A percentile compares a stretch with the other conserved stretches of the same genome.
phyloP scores from a whole-genome alignment of 73 alveolate genomes.

The Paramecium primaurelia region DNA sequence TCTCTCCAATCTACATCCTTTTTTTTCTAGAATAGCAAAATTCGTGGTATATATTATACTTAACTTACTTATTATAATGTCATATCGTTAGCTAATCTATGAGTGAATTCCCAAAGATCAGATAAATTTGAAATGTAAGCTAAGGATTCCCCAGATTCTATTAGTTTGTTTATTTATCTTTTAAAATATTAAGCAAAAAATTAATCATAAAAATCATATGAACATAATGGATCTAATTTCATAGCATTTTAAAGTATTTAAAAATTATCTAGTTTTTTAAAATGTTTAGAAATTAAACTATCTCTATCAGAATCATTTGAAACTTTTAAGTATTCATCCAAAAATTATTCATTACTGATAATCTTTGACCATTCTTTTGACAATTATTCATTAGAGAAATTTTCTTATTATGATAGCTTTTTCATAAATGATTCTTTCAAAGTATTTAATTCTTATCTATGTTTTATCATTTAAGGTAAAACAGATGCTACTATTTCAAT shows the following conservation, averaged over 20 bases:
- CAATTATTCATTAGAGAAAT: background rate
- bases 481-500: slow-evolving; percentile 8
- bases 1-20: background rate
- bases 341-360: background rate
- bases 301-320: background rate
- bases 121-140: background rate
- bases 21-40: background rate
- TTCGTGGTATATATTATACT: background rate
- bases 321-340: background rate
- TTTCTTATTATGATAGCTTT: background rate
- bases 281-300: background rate
- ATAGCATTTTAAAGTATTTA: background rate
- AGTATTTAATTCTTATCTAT: background rate
- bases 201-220: background rate
- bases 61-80: background rate
- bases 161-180: background rate
- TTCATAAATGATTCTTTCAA: background rate
- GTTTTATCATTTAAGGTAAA: background rate
- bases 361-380: background rate
- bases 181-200: background rate
- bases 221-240: background rate
- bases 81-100: background rate
- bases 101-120: background rate
- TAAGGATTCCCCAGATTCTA: background rate
- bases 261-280: background rate